Base-by-base conservation (phyloP, 306 rosid species). In the Clitoria ternatea region DNA sequence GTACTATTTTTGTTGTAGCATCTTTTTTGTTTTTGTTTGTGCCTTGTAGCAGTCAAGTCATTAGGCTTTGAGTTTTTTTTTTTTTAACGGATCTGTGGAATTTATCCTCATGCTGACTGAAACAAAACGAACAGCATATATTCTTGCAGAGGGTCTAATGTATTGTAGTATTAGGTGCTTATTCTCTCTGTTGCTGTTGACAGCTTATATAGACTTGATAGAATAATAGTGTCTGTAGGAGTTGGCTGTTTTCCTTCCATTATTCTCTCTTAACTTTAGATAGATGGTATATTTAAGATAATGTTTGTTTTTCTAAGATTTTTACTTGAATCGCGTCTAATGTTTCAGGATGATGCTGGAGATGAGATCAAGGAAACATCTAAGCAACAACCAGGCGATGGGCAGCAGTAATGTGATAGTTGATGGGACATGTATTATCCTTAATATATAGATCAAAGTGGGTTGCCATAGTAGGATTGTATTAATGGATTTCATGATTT, bases 331-430 rank as follows among this genome's bases (percentile, higher is more conserved):
- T 45, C 3, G 15, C 17, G 52, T 65, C 44, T 6, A 23, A 63
- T 45, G 19, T 56, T 35, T 68, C 72, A 92, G 98, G 98, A 92
- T 63, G 98, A 92, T 12, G 90, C 96, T 10, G 98, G 96, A 8
- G 96, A 92, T 33, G 98, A 92, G 79, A 90, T 89, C 73, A 92
- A 92, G 88, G 98, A 92, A 77, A 82, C 98, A 57, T 78, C 98
- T 29, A 90, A 92, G 75, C 95, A 79, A 17, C 94, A 82, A 64
- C 67, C 96, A 4, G 87, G 69, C 17, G 96, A 90, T 18, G 81
- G 84, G 20, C 86, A 80, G 80, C 64, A 83, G 83, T 88, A 72
- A 75, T 23, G 20, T 57, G 70, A 61, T 48, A 40, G 52, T 77
- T 76, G 52, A 10, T 66, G 55, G 87, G 81, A 79, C 71, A 19